A percentile compares a stretch with the other conserved stretches of the same genome.
phyloP scores from a whole-genome alignment of 768 basidiomycete species.

The Mycena crocata region DNA sequence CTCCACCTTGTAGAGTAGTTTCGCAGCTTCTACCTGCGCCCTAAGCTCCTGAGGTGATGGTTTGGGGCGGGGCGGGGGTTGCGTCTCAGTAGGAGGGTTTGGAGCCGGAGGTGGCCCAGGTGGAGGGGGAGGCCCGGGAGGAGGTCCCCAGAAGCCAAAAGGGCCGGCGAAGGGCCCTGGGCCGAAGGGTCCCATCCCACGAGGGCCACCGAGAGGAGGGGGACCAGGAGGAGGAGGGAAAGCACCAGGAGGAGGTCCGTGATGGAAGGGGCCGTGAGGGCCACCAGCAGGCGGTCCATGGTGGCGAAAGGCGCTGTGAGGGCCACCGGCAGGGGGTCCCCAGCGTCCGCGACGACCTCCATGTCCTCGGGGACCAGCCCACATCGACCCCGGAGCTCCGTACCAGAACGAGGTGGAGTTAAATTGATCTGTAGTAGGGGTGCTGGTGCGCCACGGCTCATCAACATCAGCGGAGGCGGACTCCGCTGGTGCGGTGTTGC shows the following conservation, averaged over 20 bases:
- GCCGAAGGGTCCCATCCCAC: slow-evolving; percentile 26
- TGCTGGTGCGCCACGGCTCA: slow-evolving; percentile 30
- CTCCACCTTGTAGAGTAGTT: slow-evolving; percentile 71
- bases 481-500: slow-evolving; percentile 7
- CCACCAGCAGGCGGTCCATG: slow-evolving; percentile 30
- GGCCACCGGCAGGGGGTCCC: neutral
- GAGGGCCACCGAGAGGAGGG: too few relatives aligned
- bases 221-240: neutral
- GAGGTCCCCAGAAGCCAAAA: slow-evolving; percentile 34
- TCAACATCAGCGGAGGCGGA: slow-evolving; percentile 5
- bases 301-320: neutral
- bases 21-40: slow-evolving; percentile 72
- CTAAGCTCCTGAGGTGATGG: slow-evolving; percentile 51
- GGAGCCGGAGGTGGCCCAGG: slow-evolving; percentile 30
- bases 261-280: slow-evolving; percentile 1
- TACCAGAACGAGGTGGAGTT: slow-evolving; percentile 35
- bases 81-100: slow-evolving; percentile 34
- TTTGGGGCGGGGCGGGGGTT: slow-evolving; percentile 34
- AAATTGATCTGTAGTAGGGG: slow-evolving; percentile 23
- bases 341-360: slow-evolving; percentile 27
- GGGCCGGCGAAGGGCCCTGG: slow-evolving; percentile 26
- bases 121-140: slow-evolving; percentile 32
- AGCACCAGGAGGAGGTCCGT: neutral
- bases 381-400: slow-evolving; percentile 17
- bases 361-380: slow-evolving; percentile 3